These are phyloP conservation scores for Cetradonia linearis DNA, from an alignment of 495 filamentous ascomycete species.

Conservation along the genomic window DNA sequence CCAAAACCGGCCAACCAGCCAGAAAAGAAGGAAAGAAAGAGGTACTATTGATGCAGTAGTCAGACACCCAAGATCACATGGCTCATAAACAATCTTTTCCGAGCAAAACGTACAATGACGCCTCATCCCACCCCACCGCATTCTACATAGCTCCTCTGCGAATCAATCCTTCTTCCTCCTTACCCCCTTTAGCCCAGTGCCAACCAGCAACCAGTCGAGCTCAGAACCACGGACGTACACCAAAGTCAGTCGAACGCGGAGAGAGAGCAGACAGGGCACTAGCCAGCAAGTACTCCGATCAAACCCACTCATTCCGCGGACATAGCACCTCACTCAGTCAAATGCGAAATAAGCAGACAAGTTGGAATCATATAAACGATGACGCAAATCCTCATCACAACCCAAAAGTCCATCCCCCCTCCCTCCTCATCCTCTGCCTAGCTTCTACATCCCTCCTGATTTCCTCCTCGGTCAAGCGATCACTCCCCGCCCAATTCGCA, in stretches of 20 bases:
- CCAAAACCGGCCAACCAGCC: background rate
- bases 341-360: background rate
- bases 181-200: too few relatives aligned
- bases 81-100: background rate
- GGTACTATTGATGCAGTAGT: background rate
- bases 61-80: background rate
- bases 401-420: conserved; percentile 78
- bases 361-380: too few relatives aligned
- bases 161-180: too few relatives aligned
- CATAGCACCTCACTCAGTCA: background rate
- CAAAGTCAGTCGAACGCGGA: conserved; percentile 5
- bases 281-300: background rate
- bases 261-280: background rate
- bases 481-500: conserved; percentile 81
- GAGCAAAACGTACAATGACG: background rate
- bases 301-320: background rate
- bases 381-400: conserved; percentile 5
- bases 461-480: conserved; percentile 82
- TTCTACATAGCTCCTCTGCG: background rate
- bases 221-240: conserved; percentile 7
- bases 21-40: background rate
- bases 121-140: background rate
- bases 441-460: conserved; percentile 70
- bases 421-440: conserved; percentile 65
- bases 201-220: background rate